phyloP scores from a whole-genome alignment of 2,329 filamentous ascomycete species.

The Metarhizium robertsii region DNA sequence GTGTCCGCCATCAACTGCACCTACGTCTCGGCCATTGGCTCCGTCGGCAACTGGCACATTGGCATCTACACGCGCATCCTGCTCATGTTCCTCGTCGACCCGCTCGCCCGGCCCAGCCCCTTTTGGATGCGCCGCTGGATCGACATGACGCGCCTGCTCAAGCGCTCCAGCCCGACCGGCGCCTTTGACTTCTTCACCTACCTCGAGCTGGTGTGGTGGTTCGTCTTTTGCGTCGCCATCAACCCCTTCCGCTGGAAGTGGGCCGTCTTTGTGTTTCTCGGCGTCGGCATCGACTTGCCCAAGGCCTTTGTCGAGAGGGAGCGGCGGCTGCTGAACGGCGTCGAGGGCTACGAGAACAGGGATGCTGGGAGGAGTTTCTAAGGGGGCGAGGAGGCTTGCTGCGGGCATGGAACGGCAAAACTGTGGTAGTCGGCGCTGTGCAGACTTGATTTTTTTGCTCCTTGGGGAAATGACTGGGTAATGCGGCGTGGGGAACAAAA shows the following conservation, averaged over 20 bases:
- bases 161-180: slow-evolving; percentile 57
- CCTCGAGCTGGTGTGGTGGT: slow-evolving; percentile 78
- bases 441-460: too few relatives aligned
- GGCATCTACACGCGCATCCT: slow-evolving; percentile 82
- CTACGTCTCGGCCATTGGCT: slow-evolving; percentile 71
- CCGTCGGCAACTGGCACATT: slow-evolving; percentile 81
- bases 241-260: slow-evolving; percentile 91
- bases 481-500: too few relatives aligned
- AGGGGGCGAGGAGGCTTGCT: not conserved
- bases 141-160: slow-evolving; percentile 68
- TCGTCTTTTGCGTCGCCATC: slow-evolving; percentile 64
- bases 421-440: not conserved
- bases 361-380: slow-evolving; percentile 15
- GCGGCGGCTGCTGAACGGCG: slow-evolving; percentile 45
- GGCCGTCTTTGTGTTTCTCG: slow-evolving; percentile 74
- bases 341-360: slow-evolving; percentile 23
- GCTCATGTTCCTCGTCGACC: slow-evolving; percentile 78
- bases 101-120: slow-evolving; percentile 59
- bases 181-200: slow-evolving; percentile 91
- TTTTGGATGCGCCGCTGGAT: slow-evolving; percentile 82
- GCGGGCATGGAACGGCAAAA: not conserved
- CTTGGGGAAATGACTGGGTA: too few relatives aligned
- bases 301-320: slow-evolving; percentile 58
- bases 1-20: slow-evolving; percentile 78
- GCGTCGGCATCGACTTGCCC: slow-evolving; percentile 59